A percentile compares a stretch with the other conserved stretches of the same genome.
Conservation (phyloP, 2,329 filamentous ascomycete species). For the Whalleya microplaca region DNA sequence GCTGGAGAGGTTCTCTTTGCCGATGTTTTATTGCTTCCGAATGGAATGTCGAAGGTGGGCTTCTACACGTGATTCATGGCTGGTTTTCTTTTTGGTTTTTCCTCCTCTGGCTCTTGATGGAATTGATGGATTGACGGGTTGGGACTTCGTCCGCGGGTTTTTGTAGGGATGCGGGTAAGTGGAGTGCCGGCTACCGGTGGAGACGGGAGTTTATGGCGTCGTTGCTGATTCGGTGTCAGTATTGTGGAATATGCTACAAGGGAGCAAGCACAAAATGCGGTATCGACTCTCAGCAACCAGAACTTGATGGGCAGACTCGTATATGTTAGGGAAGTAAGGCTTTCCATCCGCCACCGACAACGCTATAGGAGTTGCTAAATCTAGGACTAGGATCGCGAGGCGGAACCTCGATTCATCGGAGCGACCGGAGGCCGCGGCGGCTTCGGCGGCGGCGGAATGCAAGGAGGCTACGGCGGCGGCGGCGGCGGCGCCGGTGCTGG, state of each 20-base stretch:
- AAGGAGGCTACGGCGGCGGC: constrained; percentile 58
- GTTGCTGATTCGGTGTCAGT: constrained; percentile 50
- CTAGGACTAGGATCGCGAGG: constrained; percentile 81
- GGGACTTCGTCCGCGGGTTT: constrained; percentile 83
- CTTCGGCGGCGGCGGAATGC: constrained; percentile 53
- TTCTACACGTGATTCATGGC: constrained; percentile 84
- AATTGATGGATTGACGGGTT: constrained; percentile 98
- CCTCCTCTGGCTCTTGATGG: constrained; percentile 70
- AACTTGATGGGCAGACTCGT: constrained; percentile 98
- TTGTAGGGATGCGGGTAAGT: constrained; percentile 99
- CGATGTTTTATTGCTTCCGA: constrained; percentile 98
- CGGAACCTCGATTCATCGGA: constrained; percentile 93
- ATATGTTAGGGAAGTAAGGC: constrained; percentile 91
- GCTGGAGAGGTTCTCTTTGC: constrained; percentile 99
- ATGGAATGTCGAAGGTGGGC: constrained; percentile 99
- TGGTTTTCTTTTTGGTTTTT: constrained; percentile 76
- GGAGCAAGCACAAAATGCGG: constrained; percentile 97
- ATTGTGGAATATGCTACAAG: constrained; percentile 99
- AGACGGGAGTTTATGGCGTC: constrained; percentile 35
- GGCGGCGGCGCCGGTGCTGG: constrained; percentile 56
- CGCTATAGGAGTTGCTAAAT: constrained; percentile 26
- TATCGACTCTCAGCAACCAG: constrained; percentile 98
- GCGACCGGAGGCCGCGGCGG: constrained; percentile 63
- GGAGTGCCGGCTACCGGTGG: not conserved
- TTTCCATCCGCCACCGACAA: constrained; percentile 12